Evolutionary conservation across 352 stramenopile species (phyloP).

Genomic region (Phytophthora melonis): DNA sequence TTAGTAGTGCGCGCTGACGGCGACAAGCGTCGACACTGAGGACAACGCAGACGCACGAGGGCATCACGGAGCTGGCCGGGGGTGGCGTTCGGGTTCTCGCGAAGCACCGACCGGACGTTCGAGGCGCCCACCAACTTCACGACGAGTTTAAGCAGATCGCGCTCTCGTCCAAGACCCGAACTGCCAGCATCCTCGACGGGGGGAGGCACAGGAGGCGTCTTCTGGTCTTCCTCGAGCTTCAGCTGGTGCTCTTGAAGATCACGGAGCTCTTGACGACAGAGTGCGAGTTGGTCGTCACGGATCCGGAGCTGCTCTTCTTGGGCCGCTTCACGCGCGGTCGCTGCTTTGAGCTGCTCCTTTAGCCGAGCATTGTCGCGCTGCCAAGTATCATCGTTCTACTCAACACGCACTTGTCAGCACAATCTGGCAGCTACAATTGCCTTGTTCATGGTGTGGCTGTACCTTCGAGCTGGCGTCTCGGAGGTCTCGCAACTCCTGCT

Average conservation of each 20-base stretch:
- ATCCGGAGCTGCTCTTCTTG: constrained; percentile 25
- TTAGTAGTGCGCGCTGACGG: background rate
- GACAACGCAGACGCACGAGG: constrained; percentile 20
- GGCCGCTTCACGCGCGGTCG: constrained; percentile 13
- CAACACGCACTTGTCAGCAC: background rate
- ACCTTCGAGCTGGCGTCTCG: constrained; percentile 31
- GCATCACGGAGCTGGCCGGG: constrained; percentile 24
- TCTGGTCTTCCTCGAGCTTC: constrained; percentile 17
- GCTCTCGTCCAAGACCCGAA: constrained; percentile 29
- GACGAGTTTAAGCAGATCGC: constrained; percentile 30
- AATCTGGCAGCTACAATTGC: too few relatives aligned
- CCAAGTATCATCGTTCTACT: constrained; percentile 34
- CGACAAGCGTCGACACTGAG: constrained; percentile 20
- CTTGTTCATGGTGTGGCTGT: background rate
- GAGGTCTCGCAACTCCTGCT: constrained; percentile 26
- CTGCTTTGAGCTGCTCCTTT: constrained; percentile 22
- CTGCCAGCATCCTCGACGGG: constrained; percentile 16
- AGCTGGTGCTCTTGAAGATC: constrained; percentile 30
- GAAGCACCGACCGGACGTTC: constrained; percentile 29
- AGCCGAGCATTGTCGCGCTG: constrained; percentile 34
- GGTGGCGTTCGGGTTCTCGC: constrained; percentile 29
- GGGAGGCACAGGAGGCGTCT: background rate
- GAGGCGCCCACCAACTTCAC: constrained; percentile 30
- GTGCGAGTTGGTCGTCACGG: constrained; percentile 17
- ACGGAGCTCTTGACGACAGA: constrained; percentile 26